Evolutionary conservation across 352 stramenopile species (phyloP).

Genomic region (Globisporangium paddicum): DNA sequence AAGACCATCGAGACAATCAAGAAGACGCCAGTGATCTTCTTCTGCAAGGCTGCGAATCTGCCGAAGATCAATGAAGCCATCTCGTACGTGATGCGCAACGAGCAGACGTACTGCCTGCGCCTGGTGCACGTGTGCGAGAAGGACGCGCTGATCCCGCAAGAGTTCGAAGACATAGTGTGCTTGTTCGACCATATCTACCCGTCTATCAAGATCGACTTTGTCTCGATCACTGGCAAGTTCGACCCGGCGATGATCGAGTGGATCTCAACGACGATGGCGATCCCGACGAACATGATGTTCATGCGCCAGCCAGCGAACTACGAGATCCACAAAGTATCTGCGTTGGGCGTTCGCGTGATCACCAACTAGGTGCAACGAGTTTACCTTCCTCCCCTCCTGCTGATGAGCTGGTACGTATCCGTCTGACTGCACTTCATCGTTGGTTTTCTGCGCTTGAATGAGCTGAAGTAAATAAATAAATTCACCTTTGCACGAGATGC

Average conservation of each 20-base stretch:
- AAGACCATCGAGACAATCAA: slow-evolving; percentile 77
- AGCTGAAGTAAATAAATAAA: too few relatives aligned
- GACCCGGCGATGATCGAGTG: slow-evolving; percentile 69
- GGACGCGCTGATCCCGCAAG: slow-evolving; percentile 19
- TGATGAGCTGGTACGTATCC: too few relatives aligned
- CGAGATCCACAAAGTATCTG: slow-evolving; percentile 45
- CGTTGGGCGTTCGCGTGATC: slow-evolving; percentile 84
- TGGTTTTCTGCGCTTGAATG: too few relatives aligned
- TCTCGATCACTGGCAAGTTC: slow-evolving; percentile 55
- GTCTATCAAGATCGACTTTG: slow-evolving; percentile 75
- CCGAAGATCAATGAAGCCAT: slow-evolving; percentile 91
- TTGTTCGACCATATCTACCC: slow-evolving; percentile 87
- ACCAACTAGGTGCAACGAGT: too few relatives aligned
- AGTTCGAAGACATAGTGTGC: slow-evolving; percentile 32
- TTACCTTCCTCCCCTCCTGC: too few relatives aligned
- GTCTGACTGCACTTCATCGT: too few relatives aligned
- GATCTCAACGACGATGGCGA: too few relatives aligned
- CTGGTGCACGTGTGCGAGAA: slow-evolving; percentile 70
- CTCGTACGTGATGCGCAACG: slow-evolving; percentile 86
- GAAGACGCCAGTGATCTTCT: slow-evolving; percentile 85
- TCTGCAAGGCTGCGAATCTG: slow-evolving; percentile 85
- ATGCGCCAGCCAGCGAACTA: slow-evolving; percentile 74
- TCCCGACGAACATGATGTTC: slow-evolving; percentile 85
- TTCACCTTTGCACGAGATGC: too few relatives aligned
- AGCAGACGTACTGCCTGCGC: slow-evolving; percentile 85